phyloP scores from a whole-genome alignment of 805 yeast genomes.

The Yamadazyma ubonensis region DNA sequence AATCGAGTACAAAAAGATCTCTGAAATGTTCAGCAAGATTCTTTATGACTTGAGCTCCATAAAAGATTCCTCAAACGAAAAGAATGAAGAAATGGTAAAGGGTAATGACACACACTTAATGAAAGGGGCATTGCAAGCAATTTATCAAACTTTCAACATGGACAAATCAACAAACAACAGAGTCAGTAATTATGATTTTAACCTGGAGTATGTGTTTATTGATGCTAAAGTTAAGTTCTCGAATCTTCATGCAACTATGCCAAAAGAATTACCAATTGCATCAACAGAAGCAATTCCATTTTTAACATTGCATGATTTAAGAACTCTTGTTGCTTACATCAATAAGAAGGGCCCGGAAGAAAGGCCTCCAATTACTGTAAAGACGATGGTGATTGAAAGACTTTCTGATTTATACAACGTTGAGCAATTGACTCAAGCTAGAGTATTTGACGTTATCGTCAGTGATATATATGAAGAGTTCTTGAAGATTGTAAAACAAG shows the following conservation, averaged over 20 bases:
- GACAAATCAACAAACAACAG: slow-evolving; percentile 6
- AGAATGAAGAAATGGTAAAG: slow-evolving; percentile 2
- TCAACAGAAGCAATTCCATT: slow-evolving; percentile 52
- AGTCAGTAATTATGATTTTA: slow-evolving; percentile 13
- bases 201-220: slow-evolving; percentile 56
- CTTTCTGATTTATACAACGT: slow-evolving; percentile 37
- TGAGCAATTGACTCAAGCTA: slow-evolving; percentile 40
- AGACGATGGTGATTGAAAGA: slow-evolving; percentile 41
- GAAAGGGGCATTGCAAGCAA: slow-evolving; percentile 41
- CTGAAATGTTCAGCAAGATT: slow-evolving; percentile 27
- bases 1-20: slow-evolving; percentile 21
- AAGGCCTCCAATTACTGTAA: slow-evolving; percentile 31
- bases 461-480: slow-evolving; percentile 60
- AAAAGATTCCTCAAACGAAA: slow-evolving; percentile 11
- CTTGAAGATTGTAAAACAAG: slow-evolving; percentile 51
- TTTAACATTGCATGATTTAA: slow-evolving; percentile 56
- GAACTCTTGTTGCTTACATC: slow-evolving; percentile 60
- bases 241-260: slow-evolving; percentile 59
- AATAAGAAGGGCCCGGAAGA: slow-evolving; percentile 36
- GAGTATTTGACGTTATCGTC: slow-evolving; percentile 49
- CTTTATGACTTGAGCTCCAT: slow-evolving; percentile 26
- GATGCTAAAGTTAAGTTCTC: slow-evolving; percentile 64
- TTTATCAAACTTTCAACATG: slow-evolving; percentile 39
- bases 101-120: slow-evolving; percentile 26
- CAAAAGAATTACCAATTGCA: slow-evolving; percentile 49